phyloP scores from a whole-genome alignment of 306 rosid species.

The Astragalus membranaceus region DNA sequence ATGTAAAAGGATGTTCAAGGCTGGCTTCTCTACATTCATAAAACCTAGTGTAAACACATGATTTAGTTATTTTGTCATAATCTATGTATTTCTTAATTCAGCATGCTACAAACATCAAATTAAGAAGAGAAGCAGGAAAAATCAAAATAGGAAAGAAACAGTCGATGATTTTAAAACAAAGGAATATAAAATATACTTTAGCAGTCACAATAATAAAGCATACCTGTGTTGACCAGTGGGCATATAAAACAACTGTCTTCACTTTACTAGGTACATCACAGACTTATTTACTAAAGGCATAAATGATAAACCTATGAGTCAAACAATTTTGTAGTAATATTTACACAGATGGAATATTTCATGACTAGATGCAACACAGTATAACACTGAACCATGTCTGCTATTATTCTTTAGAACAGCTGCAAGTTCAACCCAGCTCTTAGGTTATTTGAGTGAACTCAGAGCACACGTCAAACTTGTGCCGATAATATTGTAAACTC shows the following conservation, averaged over 20 bases:
- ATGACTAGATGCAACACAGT: too few species aligned
- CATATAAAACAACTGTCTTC: conserved; percentile 20
- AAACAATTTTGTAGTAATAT: neutral
- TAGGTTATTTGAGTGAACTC: neutral
- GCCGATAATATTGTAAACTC: neutral
- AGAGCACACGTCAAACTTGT: neutral
- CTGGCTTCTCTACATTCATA: neutral
- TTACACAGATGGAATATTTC: neutral
- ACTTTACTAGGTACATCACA: conserved; percentile 22
- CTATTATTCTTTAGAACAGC: neutral
- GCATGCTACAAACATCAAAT: neutral
- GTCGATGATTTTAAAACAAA: neutral
- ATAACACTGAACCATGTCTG: neutral
- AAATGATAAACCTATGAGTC: neutral
- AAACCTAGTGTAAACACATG: neutral
- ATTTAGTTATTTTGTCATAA: neutral
- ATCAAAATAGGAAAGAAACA: neutral
- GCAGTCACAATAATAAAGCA: neutral
- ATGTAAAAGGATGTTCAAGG: neutral
- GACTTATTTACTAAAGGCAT: conserved; percentile 15
- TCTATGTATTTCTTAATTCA: neutral
- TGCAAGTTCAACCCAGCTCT: conserved; percentile 16
- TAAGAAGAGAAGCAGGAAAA: conserved; percentile 2
- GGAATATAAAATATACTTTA: neutral
- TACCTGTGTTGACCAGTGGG: conserved; percentile 17